phyloP scores from a whole-genome alignment of 768 basidiomycete genomes.

The Cyathus striatus region DNA sequence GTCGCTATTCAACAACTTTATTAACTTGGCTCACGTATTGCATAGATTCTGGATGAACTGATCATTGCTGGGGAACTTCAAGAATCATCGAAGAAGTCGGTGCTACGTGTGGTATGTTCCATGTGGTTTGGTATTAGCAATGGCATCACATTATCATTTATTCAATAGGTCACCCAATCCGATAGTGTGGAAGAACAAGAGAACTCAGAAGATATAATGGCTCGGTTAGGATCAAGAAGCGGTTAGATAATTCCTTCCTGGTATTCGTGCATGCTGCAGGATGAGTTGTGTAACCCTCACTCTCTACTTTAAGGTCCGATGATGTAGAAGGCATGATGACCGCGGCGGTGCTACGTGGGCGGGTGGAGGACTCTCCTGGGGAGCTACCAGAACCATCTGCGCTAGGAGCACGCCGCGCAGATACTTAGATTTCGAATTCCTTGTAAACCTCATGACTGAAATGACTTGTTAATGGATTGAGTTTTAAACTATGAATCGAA shows the following conservation, averaged over 20 bases:
- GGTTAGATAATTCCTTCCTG: constrained; percentile 41
- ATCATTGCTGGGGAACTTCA: constrained; percentile 97
- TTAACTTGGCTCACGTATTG: too few species aligned
- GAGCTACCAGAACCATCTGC: too few species aligned
- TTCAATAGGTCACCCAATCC: constrained; percentile 82
- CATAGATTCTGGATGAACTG: constrained; percentile 86
- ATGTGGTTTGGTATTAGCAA: not conserved
- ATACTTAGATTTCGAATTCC: too few species aligned
- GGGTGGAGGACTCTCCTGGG: too few species aligned
- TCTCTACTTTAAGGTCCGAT: constrained; percentile 35
- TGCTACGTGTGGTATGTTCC: constrained; percentile 44
- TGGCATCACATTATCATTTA: not conserved
- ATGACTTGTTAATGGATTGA: too few species aligned
- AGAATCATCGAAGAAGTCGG: constrained; percentile 94
- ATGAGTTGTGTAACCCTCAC: constrained; percentile 9
- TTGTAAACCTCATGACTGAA: too few species aligned
- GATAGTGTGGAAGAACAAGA: constrained; percentile 84
- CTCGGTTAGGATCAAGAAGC: constrained; percentile 67
- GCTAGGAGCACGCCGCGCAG: too few species aligned
- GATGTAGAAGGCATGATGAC: constrained; percentile 24
- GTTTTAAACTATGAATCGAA: too few species aligned
- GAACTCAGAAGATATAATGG: constrained; percentile 76
- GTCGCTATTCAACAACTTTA: constrained; percentile 12
- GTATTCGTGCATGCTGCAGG: too few species aligned
- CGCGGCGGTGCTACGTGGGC: not conserved